Conservation (phyloP, 768 basidiomycete species). For the Hygrocybe punicea region DNA sequence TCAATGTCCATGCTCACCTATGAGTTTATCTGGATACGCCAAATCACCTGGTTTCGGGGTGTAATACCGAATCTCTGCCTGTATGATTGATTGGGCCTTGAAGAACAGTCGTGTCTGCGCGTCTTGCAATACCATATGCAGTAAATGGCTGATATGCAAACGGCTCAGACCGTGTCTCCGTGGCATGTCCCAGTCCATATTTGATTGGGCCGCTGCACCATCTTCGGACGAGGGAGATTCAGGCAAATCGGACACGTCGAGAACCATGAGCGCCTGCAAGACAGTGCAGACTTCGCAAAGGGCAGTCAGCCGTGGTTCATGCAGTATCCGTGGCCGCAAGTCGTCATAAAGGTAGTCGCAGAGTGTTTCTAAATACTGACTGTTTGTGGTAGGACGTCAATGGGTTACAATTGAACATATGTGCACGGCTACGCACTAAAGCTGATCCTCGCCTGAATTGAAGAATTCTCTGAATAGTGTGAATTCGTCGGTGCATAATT, state of each 20-base stretch:
- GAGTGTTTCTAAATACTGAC: slow-evolving; percentile 83
- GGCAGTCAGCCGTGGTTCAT: slow-evolving; percentile 81
- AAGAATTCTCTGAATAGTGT: slow-evolving; percentile 83
- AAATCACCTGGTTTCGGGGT: slow-evolving; percentile 74
- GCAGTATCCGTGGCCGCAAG: slow-evolving; percentile 90
- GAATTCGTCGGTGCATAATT: slow-evolving; percentile 89
- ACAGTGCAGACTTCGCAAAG: slow-evolving; percentile 97
- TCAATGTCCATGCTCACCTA: slow-evolving; percentile 45
- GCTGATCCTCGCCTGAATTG: slow-evolving; percentile 68
- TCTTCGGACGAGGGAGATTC: slow-evolving; percentile 28
- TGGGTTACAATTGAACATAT: background rate
- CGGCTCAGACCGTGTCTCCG: slow-evolving; percentile 44
- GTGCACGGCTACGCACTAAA: slow-evolving; percentile 39
- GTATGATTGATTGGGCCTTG: slow-evolving; percentile 89
- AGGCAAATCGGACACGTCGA: slow-evolving; percentile 55
- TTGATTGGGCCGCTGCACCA: slow-evolving; percentile 38
- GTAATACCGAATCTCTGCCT: slow-evolving; percentile 84
- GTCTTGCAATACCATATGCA: slow-evolving; percentile 91
- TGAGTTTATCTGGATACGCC: slow-evolving; percentile 80
- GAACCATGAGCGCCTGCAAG: slow-evolving; percentile 92
- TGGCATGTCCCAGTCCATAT: slow-evolving; percentile 36
- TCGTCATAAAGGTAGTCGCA: slow-evolving; percentile 96
- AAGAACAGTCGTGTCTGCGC: slow-evolving; percentile 95
- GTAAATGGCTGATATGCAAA: slow-evolving; percentile 75
- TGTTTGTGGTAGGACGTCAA: slow-evolving; percentile 28